Conservation (phyloP, 106 monocot species). For the Narthecium ossifragum region DNA sequence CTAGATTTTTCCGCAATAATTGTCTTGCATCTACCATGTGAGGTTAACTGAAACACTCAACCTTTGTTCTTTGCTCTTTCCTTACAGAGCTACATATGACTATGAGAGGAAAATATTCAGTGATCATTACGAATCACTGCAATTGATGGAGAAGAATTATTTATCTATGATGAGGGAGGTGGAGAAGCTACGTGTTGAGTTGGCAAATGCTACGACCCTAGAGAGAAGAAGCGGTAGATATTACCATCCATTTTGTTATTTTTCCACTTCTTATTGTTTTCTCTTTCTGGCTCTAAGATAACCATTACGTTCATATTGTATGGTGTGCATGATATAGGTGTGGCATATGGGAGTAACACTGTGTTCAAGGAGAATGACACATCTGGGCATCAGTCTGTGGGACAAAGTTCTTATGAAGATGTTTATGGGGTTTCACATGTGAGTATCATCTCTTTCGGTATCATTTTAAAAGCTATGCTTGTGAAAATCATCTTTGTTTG, state of each 20-base stretch:
- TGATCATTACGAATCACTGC: conserved; percentile 76
- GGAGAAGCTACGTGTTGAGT: conserved; percentile 53
- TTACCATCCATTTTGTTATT: background rate
- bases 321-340: conserved; percentile 28
- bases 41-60: background rate
- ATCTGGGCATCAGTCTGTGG: conserved; percentile 31
- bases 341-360: conserved; percentile 20
- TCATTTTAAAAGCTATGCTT: no score
- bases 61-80: background rate
- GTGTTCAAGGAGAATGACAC: conserved; percentile 39
- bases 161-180: conserved; percentile 76
- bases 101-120: conserved; percentile 63
- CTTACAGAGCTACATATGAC: conserved; percentile 64
- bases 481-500: no score
- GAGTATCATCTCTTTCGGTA: conserved; percentile 2
- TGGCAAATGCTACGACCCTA: conserved; percentile 42
- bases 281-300: no score
- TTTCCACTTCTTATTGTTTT: no score
- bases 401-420: conserved; percentile 44
- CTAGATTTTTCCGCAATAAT: background rate
- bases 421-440: conserved; percentile 36
- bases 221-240: conserved; percentile 26
- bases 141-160: conserved; percentile 84
- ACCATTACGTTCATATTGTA: no score
- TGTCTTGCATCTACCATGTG: background rate